Evolutionary conservation across 2,329 filamentous ascomycete genomes (phyloP).

Genomic region (Esteya vermicola): DNA sequence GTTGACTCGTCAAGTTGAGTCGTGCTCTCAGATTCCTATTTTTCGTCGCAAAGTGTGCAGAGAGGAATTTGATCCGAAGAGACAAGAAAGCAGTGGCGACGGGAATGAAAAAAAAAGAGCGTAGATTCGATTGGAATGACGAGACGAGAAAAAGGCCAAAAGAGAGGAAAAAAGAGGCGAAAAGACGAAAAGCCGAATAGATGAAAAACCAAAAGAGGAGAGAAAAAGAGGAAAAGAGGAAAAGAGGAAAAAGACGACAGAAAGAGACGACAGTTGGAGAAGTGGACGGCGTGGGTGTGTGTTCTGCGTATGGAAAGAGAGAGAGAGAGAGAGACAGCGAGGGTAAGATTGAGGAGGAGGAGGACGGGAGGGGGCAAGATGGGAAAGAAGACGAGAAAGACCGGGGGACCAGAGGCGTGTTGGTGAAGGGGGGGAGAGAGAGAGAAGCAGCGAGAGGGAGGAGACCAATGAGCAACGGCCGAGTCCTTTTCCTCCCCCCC

Average conservation of each 20-base stretch:
- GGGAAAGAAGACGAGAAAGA: too few species aligned
- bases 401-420: background rate
- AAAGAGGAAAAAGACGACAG: constrained; percentile 1
- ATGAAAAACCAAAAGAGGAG: constrained; percentile 3
- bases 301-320: background rate
- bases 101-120: background rate
- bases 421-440: constrained; percentile 1
- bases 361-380: too few species aligned
- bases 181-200: background rate
- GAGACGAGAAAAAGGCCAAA: background rate
- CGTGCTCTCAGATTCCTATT: too few species aligned
- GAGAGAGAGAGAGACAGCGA: constrained; percentile 2
- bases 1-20: too few species aligned
- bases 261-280: too few species aligned
- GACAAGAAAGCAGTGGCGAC: background rate
- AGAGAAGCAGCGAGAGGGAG: constrained; percentile 1
- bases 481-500: background rate
- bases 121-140: background rate
- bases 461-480: constrained; percentile 2
- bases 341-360: too few species aligned
- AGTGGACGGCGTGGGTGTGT: too few species aligned
- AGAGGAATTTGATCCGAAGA: background rate
- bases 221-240: background rate
- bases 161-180: background rate
- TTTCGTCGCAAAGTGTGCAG: too few species aligned